Evolutionary conservation across 805 yeast genomes (phyloP).

Genomic region (Ogataea minuta): DNA sequence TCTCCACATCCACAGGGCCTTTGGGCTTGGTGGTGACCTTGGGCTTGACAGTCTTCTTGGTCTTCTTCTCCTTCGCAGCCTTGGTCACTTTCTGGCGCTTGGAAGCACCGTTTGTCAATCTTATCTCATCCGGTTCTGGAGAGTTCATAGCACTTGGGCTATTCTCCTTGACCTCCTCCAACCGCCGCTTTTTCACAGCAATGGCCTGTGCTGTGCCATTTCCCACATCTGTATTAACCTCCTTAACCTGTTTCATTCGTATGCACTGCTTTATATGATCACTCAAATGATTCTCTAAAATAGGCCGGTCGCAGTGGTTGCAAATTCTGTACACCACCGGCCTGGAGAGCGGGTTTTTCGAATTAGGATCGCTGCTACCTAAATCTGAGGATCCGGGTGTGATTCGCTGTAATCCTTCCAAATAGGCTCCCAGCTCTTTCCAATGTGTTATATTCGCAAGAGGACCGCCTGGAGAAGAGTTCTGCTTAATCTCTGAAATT

Average conservation of each 20-base stretch:
- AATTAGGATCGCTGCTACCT: conserved; percentile 7
- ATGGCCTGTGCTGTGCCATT: conserved; percentile 12
- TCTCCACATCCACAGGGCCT: conserved; percentile 87
- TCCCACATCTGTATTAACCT: conserved; percentile 7
- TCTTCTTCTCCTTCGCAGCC: conserved; percentile 34
- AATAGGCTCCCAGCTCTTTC: conserved; percentile 36
- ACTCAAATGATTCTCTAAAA: conserved; percentile 36
- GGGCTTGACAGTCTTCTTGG: conserved; percentile 32
- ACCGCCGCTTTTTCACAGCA: conserved; percentile 27
- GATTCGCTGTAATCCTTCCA: conserved; percentile 30
- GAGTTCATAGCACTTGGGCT: conserved; percentile 27
- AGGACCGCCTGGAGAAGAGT: conserved; percentile 8
- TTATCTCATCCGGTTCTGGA: conserved; percentile 15
- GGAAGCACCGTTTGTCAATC: conserved; percentile 7
- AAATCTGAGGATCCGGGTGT: conserved; percentile 14
- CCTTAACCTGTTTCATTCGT: conserved; percentile 29
- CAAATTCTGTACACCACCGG: conserved; percentile 46
- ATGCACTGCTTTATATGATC: conserved; percentile 42
- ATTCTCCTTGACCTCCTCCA: conserved; percentile 25
- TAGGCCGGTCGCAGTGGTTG: conserved; percentile 46
- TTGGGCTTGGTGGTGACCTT: conserved; percentile 56
- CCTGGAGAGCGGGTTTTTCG: conserved; percentile 36
- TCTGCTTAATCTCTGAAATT: conserved; percentile 9
- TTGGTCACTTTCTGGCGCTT: conserved; percentile 22
- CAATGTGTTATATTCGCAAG: conserved; percentile 30